Evolutionary conservation across 805 yeast species (phyloP), one percentile per base, ranked within the genome.

Genomic region (Metschnikowia anglica): DNA sequence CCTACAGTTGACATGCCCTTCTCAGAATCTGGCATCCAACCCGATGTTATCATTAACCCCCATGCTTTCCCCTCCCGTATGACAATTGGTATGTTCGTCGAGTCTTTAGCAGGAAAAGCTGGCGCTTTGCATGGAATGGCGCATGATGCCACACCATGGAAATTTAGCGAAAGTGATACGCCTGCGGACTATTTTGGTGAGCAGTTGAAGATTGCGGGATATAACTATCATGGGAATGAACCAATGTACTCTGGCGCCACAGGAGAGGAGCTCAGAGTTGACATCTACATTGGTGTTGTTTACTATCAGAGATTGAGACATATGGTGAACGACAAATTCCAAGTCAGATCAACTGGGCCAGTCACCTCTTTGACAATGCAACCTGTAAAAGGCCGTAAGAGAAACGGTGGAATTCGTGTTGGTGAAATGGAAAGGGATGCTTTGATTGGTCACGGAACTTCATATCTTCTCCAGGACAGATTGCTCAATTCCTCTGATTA

Each of bases 371-470:
- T 93, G 63, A 93, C 98, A 13, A 89, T 91, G 97, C 99, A 93
- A 76, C 99, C 99, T 30, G 99, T 93, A 43, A 93, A 93, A 73
- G 99, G 99, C 60, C 85, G 99, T 73, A 93, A 93, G 83, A 82
- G 98, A 73, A 82, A 85, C 53, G 99, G 99, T 70, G 99, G 99
- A 85, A 93, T 93, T 56, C 95, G 99, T 77, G 95, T 93, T 29
- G 99, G 99, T 66, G 99, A 93, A 68, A 93, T 93, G 99, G 99
- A 93, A 72, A 86, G 99, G 72, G 99, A 93, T 77, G 99, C 99
- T 2, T 74, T 93, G 58, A 89, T 93, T 65, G 99, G 98, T 46
- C 99, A 93, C 62, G 99, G 99, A 68, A 85, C 99, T 5, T 89
- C 99, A 1, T 93, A 79, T 80, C 70, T 93, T 57, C 73, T 93